phyloP scores from a whole-genome alignment of 2,329 filamentous ascomycete genomes.

The Ophiostoma sp. region DNA sequence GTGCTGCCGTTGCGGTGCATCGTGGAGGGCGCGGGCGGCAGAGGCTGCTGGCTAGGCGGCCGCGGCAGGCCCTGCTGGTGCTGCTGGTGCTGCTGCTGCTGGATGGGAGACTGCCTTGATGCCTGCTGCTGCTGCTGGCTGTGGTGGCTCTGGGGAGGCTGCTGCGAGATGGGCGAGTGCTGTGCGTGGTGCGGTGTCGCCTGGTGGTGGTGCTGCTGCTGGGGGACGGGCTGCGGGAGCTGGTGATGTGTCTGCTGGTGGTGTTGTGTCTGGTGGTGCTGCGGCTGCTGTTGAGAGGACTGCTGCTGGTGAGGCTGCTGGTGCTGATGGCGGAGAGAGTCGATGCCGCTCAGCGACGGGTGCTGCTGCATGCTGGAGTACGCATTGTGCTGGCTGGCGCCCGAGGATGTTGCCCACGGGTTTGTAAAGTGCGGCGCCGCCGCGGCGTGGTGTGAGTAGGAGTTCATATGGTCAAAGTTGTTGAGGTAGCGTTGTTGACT shows the following conservation, averaged over 20 bases:
- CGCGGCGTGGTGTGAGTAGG: constrained; percentile 57
- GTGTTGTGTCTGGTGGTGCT: constrained; percentile 7
- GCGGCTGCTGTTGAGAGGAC: constrained; percentile 30
- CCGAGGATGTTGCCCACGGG: constrained; percentile 68
- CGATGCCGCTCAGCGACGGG: constrained; percentile 55
- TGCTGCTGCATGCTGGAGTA: constrained; percentile 60
- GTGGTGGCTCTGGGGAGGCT: constrained; percentile 36
- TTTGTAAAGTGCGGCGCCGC: constrained; percentile 76
- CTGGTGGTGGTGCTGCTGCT: constrained; percentile 20
- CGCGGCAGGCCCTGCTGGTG: constrained; percentile 32
- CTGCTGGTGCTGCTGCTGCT: background rate
- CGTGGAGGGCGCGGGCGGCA: constrained; percentile 50
- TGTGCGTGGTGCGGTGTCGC: constrained; percentile 19
- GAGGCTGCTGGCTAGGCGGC: constrained; percentile 23
- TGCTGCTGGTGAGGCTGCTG: constrained; percentile 37
- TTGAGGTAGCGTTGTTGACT: constrained; percentile 79
- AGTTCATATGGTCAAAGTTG: constrained; percentile 77
- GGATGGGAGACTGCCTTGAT: background rate
- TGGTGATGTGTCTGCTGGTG: constrained; percentile 30
- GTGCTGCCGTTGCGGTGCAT: constrained; percentile 18
- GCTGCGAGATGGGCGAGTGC: constrained; percentile 23
- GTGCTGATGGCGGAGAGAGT: constrained; percentile 58
- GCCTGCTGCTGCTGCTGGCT: constrained; percentile 2
- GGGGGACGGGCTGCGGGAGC: constrained; percentile 33
- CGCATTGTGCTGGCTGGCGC: constrained; percentile 47